These are phyloP conservation scores for Pichia terricola DNA, from an alignment of 1,139 yeast species.

Conservation along the genomic window DNA sequence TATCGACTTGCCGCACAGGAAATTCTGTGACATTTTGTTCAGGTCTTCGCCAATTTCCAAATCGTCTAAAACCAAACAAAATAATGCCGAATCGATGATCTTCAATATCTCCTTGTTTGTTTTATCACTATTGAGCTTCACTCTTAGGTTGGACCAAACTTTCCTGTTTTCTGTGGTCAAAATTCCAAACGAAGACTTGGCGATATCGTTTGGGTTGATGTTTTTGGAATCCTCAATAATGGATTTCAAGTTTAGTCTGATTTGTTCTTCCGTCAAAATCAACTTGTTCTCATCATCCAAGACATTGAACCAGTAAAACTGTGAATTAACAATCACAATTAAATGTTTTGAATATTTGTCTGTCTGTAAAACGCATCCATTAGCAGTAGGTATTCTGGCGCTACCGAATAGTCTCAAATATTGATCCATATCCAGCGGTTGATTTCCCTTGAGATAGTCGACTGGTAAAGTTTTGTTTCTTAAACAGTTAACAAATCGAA, in stretches of 20 bases:
- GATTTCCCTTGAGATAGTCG: conserved; percentile 56
- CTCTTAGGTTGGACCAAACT: conserved; percentile 72
- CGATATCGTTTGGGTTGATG: conserved; percentile 56
- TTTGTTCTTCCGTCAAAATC: conserved; percentile 62
- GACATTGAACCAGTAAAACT: conserved; percentile 91
- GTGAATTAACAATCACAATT: conserved; percentile 77
- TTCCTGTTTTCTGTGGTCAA: conserved; percentile 83
- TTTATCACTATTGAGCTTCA: conserved; percentile 34
- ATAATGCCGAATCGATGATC: conserved; percentile 71
- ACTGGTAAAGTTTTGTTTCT: conserved; percentile 69
- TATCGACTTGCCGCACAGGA: conserved; percentile 79
- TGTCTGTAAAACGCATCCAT: conserved; percentile 79
- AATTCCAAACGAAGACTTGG: conserved; percentile 79
- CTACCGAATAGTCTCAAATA: conserved; percentile 80
- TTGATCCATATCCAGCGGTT: conserved; percentile 80
- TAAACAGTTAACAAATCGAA: conserved; percentile 71
- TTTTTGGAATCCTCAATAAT: conserved; percentile 62
- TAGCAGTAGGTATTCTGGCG: conserved; percentile 70
- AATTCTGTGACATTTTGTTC: conserved; percentile 65
- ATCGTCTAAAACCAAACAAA: conserved; percentile 75
- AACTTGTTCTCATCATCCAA: conserved; percentile 63
- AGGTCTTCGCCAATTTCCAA: conserved; percentile 51
- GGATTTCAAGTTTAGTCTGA: conserved; percentile 64
- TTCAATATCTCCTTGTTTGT: conserved; percentile 62
- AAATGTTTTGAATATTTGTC: conserved; percentile 70